phyloP scores from a whole-genome alignment of 805 yeast genomes.

The Ogataea haglerorum region DNA sequence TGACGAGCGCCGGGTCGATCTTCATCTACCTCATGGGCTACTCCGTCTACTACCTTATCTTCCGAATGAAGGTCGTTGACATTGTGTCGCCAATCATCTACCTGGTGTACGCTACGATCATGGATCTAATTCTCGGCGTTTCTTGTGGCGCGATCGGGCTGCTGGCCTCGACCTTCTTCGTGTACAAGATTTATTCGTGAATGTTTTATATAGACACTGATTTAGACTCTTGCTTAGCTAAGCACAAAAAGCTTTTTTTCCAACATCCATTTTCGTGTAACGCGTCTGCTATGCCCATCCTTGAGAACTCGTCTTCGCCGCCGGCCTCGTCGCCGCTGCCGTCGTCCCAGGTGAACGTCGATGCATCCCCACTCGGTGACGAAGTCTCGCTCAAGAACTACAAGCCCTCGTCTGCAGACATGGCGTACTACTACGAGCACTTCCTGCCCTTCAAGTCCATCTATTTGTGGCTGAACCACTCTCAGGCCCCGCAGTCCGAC shows the following conservation, averaged over 20 bases:
- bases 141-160: conserved; percentile 77
- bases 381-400: conserved; percentile 11
- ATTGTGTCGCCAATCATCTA: conserved; percentile 65
- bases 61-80: conserved; percentile 58
- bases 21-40: conserved; percentile 69
- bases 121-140: conserved; percentile 58
- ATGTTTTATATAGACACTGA: conserved; percentile 4
- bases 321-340: conserved; percentile 18
- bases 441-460: conserved; percentile 73
- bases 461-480: conserved; percentile 89
- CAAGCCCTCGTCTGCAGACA: conserved; percentile 53
- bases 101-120: conserved; percentile 66
- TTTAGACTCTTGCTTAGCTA: conserved; percentile 1
- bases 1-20: conserved; percentile 63
- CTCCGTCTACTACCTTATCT: conserved; percentile 61
- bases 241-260: neutral
- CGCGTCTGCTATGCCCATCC: conserved; percentile 10
- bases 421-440: conserved; percentile 66
- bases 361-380: conserved; percentile 11
- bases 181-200: conserved; percentile 54
- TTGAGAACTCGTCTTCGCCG: conserved; percentile 11
- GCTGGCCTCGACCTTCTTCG: conserved; percentile 61
- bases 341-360: conserved; percentile 22
- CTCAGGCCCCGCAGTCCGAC: conserved; percentile 68
- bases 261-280: conserved; percentile 2